Evolutionary conservation across 1,284 basidiomycete genomes (phyloP), one percentile per base, ranked within the genome.

Genomic region (Schizophyllum commune): DNA sequence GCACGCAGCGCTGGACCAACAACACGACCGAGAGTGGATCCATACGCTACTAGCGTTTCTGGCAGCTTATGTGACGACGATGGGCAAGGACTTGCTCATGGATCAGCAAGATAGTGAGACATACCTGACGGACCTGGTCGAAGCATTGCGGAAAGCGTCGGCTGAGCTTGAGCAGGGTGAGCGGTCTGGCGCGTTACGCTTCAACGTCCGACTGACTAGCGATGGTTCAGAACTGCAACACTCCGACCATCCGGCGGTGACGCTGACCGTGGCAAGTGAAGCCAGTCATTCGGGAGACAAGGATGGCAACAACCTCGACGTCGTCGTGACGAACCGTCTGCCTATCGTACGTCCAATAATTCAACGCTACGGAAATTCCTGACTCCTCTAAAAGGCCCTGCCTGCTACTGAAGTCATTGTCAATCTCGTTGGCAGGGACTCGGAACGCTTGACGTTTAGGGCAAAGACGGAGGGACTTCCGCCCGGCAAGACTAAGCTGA

Each of bases 11-110:
- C 73, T 87, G 21, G 72, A 78, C 19, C 84, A 83, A 65, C 72
- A 80, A 0, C 82, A 77, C 62, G 86, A 91, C 65, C 74, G 79
- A 52, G 89, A 91, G 66, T 94, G 91, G 91, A 79, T 91, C 20
- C 82, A 86, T 63, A 79, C 85, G 20, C 76, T 88, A 7, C 76
- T 92, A 32, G 80, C 85, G 4, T 91, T 88, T 70, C 74, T 93
- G 55, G 86, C 83, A 68, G 80, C 83, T 17, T 87, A 82, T 64
- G 79, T 85, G 7, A 83, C 84, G 55, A 83, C 82, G 61, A 69
- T 74, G 47, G 80, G 79, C 4, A 72, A 76, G 52, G 84, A 85
- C 52, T 66, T 86, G 57, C 70, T 89, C 56, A 73, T 82, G 63
- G 75, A 79, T 32, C 76, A 81, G 56, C 76, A 77, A 4, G 82